phyloP scores from a whole-genome alignment of 2,329 filamentous ascomycete species.

The Pseudocercospora crystallina region DNA sequence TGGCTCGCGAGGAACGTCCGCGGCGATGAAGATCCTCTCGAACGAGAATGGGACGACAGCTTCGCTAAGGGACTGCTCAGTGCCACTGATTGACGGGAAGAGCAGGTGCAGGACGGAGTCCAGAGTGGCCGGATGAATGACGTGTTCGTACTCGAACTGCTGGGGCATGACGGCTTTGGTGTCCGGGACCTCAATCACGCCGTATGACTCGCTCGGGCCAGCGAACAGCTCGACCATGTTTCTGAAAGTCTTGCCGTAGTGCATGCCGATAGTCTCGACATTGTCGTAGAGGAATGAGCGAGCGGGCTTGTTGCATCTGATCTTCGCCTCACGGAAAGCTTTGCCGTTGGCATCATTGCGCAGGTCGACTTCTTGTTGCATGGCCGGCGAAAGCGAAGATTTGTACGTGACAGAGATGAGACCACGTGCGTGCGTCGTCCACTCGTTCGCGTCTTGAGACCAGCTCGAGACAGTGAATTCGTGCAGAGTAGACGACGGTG shows the following conservation, averaged over 20 bases:
- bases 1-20: slow-evolving; percentile 1
- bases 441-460: slow-evolving; percentile 4
- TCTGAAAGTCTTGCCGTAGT: slow-evolving; percentile 19
- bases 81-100: slow-evolving; percentile 6
- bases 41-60: slow-evolving; percentile 17
- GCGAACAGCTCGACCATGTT: slow-evolving; percentile 12
- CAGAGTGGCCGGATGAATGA: slow-evolving; percentile 60
- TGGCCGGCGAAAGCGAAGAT: neutral
- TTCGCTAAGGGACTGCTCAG: slow-evolving; percentile 11
- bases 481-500: neutral
- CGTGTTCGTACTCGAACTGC: slow-evolving; percentile 54
- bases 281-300: slow-evolving; percentile 7
- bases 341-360: neutral
- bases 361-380: neutral
- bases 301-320: neutral
- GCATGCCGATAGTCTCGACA: slow-evolving; percentile 14
- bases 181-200: slow-evolving; percentile 19
- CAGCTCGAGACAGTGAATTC: slow-evolving; percentile 10
- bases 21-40: slow-evolving; percentile 12
- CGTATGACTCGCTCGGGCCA: slow-evolving; percentile 1
- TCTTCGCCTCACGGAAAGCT: neutral
- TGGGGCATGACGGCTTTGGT: slow-evolving; percentile 56
- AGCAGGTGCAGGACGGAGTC: slow-evolving; percentile 55
- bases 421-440: slow-evolving; percentile 5
- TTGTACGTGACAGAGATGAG: slow-evolving; percentile 7